Evolutionary conservation across 2,329 filamentous ascomycete genomes (phyloP).

Genomic region (Epichloe glyceriae): DNA sequence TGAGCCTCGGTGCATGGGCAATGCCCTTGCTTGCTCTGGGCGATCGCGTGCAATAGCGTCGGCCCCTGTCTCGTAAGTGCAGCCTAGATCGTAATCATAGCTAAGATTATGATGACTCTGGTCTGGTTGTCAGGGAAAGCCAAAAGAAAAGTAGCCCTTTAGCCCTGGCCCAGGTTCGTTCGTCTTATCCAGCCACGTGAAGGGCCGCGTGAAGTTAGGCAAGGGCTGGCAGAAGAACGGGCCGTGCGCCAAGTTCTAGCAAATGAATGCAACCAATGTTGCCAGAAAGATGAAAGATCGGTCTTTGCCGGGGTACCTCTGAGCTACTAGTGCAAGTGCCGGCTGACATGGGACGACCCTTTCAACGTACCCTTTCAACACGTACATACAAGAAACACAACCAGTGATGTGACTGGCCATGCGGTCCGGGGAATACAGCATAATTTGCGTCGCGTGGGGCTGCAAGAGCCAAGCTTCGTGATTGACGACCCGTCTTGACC

Average conservation of each 20-base stretch:
- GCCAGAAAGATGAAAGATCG: background rate
- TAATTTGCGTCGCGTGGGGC: background rate
- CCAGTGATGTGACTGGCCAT: background rate
- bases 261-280: background rate
- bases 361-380: too few species aligned
- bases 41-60: background rate
- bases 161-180: background rate
- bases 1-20: slow-evolving; percentile 3
- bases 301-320: background rate
- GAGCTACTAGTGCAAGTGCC: slow-evolving; percentile 5
- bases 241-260: slow-evolving; percentile 1
- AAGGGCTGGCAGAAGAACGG: background rate
- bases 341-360: background rate
- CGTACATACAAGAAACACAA: too few species aligned
- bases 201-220: background rate
- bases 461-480: background rate
- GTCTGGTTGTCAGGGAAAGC: background rate
- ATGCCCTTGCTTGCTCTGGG: background rate
- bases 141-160: background rate
- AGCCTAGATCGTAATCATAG: background rate
- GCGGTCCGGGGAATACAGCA: background rate
- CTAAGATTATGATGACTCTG: background rate
- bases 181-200: slow-evolving; percentile 6
- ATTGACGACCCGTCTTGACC: background rate
- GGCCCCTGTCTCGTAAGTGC: slow-evolving; percentile 2